Conservation (phyloP, 345 rosid species). For the Lepidium aucheri region DNA sequence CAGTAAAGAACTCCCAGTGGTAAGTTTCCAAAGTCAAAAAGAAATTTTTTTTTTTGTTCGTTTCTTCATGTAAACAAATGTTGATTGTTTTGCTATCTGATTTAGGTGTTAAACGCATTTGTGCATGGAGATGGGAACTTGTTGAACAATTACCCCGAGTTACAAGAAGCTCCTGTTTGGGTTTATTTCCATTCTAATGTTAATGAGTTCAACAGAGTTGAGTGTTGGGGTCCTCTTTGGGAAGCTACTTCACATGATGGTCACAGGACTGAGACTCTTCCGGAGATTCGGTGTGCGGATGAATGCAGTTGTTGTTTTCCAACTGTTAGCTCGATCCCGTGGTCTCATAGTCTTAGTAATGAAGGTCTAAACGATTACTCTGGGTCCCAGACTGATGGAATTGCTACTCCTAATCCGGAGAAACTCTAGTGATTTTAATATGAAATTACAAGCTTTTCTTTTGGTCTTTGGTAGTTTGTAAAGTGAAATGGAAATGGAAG, state of each 20-base stretch:
- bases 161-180: slow-evolving; percentile 80
- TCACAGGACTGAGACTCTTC: slow-evolving; percentile 11
- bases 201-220: slow-evolving; percentile 65
- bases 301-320: slow-evolving; percentile 62
- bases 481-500: slow-evolving; percentile 3
- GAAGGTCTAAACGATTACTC: background rate
- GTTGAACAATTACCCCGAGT: slow-evolving; percentile 66
- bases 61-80: background rate
- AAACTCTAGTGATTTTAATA: slow-evolving; percentile 13
- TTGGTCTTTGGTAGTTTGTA: background rate
- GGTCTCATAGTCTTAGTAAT: slow-evolving; percentile 29
- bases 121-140: slow-evolving; percentile 80
- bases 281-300: slow-evolving; percentile 21
- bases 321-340: slow-evolving; percentile 43
- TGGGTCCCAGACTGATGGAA: background rate
- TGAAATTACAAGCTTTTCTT: background rate
- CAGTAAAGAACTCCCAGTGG: slow-evolving; percentile 92
- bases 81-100: background rate
- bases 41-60: background rate
- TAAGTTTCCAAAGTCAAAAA: slow-evolving; percentile 5
- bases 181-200: slow-evolving; percentile 87
- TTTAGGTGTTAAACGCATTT: slow-evolving; percentile 76
- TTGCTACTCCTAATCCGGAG: slow-evolving; percentile 21
- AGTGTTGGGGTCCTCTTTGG: slow-evolving; percentile 89
- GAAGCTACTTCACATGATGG: slow-evolving; percentile 36